Base-by-base conservation (phyloP, 352 stramenopile species). In the Globisporangium acanthophoron region DNA sequence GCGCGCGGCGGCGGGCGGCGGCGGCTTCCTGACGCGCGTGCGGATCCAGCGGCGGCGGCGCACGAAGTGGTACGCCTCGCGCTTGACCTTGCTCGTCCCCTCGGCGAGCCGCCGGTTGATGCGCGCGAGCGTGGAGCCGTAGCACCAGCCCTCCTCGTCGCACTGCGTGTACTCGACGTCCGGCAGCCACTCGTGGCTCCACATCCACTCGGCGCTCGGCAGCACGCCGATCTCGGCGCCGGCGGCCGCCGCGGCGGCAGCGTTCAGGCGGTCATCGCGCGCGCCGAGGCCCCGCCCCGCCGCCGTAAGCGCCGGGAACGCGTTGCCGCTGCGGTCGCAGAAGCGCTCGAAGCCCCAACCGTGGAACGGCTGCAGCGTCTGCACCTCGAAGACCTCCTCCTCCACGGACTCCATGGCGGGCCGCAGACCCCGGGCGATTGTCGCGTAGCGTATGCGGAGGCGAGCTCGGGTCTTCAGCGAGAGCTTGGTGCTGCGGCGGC, bases 311-410 rank as follows among this genome's bases (percentile, higher is more conserved):
- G 65, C 68, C 9, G 61, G 61, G 60, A 81, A 90, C 21, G 77
- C 83, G 58, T 90, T 90, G 48, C 83, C 83, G 27, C 72, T 89
- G 61, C 81, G 80, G 65, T 93, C 83, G 43, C 78, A 90, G 61
- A 91, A 90, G 54, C 83, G 80, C 64, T 93, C 83, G 50, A 87
- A 84, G 33, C 73, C 59, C 83, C 83, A 93, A 15, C 80, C 80
- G 52, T 87, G 75, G 63, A 93, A 95, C 29, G 85, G 85, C 65
- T 92, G 81, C 61, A 92, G 71, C 43, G 71, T 70, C 65, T 95
- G 83, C 67, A 95, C 80, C 59, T 95, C 85, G 58, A 92, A 95
- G 20, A 79, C 83, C 59, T 95, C 85, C 54, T 95, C 85, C 21
- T 90, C 73, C 18, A 82, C 76, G 20, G 76, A 79, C 66, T 90